These are phyloP conservation scores for Cercospora sp. DNA, from an alignment of 2,329 filamentous ascomycete genomes.

Conservation along the genomic window DNA sequence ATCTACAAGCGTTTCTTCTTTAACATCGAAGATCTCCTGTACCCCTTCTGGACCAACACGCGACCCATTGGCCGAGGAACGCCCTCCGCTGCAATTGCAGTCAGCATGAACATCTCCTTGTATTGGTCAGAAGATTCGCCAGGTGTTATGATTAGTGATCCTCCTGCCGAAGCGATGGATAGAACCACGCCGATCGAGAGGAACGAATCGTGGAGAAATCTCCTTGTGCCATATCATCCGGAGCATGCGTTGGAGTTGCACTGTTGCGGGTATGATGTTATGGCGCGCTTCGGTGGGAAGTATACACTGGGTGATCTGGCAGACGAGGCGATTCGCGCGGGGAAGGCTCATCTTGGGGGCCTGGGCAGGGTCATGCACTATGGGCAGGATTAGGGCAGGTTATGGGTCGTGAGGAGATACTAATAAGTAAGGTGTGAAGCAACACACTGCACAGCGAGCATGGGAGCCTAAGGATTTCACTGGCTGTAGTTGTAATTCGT, in stretches of 20 bases:
- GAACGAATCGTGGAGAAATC: conserved; percentile 24
- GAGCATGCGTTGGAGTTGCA: conserved; percentile 26
- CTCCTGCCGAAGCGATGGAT: conserved; percentile 19
- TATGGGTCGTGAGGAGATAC: too few species aligned
- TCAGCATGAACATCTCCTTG: conserved; percentile 27
- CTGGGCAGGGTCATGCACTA: conserved; percentile 24
- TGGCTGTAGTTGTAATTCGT: too few species aligned
- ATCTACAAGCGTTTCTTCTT: conserved; percentile 27
- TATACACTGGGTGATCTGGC: conserved; percentile 28
- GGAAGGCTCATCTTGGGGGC: conserved; percentile 22
- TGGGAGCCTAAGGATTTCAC: too few species aligned
- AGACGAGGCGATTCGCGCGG: conserved; percentile 27
- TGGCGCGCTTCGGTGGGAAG: conserved; percentile 17
- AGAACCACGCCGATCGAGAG: conserved; percentile 23
- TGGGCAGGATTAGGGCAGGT: conserved; percentile 11
- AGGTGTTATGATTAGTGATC: conserved; percentile 17
- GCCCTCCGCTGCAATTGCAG: conserved; percentile 15
- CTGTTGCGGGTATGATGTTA: conserved; percentile 27
- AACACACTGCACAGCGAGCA: too few species aligned
- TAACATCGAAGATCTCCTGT: conserved; percentile 23
- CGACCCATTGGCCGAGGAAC: conserved; percentile 13
- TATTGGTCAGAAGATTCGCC: conserved; percentile 27
- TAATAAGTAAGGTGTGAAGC: neutral
- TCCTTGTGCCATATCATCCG: conserved; percentile 25
- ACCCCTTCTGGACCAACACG: conserved; percentile 29